Evolutionary conservation across 2,329 filamentous ascomycete species (phyloP), one percentile per base, ranked within the genome.

Genomic region (Laburnicola sp.): DNA sequence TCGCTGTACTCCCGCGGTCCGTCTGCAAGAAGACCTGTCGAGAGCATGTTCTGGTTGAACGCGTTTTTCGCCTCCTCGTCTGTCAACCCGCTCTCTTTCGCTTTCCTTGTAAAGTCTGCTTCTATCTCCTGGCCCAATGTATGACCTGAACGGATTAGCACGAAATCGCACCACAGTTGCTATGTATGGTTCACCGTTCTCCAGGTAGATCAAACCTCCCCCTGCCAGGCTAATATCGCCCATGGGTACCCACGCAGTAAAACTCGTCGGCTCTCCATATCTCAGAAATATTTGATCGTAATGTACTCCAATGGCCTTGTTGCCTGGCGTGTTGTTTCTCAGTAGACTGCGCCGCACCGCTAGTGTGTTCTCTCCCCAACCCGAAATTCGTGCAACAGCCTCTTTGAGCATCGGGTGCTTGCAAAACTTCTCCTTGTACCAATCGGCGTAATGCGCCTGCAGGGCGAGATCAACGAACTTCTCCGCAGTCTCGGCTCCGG

Each of bases 211-310:
- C 47, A 86, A 62, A 0, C 83, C 82, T 4, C 83, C 82, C 0
- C 83, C 82, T 39, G 79, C 76, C 4, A 84, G 46, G 21, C 74
- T 72, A 3, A 84, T 63, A 60, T 83, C 78, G 0, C 80, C 80
- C 55, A 84, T 80, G 0, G 81, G 79, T 0, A 84, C 77, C 82
- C 82, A 85, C 0, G 80, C 81, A 3, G 82, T 84, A 0, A 84
- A 68, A 27, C 75, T 77, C 0, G 80, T 82, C 1, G 79, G 76
- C 43, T 82, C 80, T 1, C 81, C 82, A 59, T 82, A 64, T 1
- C 81, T 65, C 41, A 84, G 64, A 58, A 84, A 84, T 22, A 80
- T 82, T 66, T 84, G 81, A 58, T 85, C 82, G 57, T 84, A 84
- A 53, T 85, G 82, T 2, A 85, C 82, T 0, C 82, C 81, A 53